Base-by-base conservation (phyloP, 1,284 basidiomycete species). In the Tilletia walkeri region DNA sequence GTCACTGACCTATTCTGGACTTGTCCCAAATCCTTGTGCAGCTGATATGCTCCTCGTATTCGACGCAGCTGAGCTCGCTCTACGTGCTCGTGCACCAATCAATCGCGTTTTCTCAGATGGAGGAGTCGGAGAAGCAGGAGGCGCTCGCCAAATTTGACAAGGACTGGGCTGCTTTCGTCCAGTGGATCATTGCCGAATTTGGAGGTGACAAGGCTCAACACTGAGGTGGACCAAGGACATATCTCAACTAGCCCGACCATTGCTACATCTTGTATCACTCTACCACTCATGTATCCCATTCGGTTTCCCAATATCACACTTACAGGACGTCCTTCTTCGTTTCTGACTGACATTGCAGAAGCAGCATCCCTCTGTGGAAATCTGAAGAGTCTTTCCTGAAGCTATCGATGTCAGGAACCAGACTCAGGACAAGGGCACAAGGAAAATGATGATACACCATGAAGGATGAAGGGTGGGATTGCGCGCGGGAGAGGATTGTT, bases 141-240 rank as follows among this genome's bases (percentile, higher is more conserved):
- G 67, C 72, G 67, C 38, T 72, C 14, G 50, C 16, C 5, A 70
- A 75, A 41, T 79, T 74, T 67, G 78, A 80, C 38, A 34, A n/a
- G 20, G 65, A 73, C 30, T 80, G 78, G 78, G 41, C 69, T 0
- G 41, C 36, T 18, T 80, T 72, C 36, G 16, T 77, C 3, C 65
- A 38, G 10, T 78, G 76, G 76, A 67, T 74, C 47, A 50, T 75
- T 48, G 36, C 34, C 24, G 41, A 45, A 34, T 34, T 38, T 38
- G 63, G 59, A 6, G 34, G 24, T 7, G 59, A 53, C 41, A 45
- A 45, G 6, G 41, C 41, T 14, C 41, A 45, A 45, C 6, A 45
- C 41, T 45, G 48, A 30, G 50, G 7, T n/a, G 50, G 50, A 53
- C 2, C 24, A 53, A 53, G 50, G n/a, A 30, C n/a, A 53, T 53